A percentile compares a stretch with the other conserved stretches of the same genome.
phyloP scores from a whole-genome alignment of 139 green algal genomes.

The Eudorina sp. region DNA sequence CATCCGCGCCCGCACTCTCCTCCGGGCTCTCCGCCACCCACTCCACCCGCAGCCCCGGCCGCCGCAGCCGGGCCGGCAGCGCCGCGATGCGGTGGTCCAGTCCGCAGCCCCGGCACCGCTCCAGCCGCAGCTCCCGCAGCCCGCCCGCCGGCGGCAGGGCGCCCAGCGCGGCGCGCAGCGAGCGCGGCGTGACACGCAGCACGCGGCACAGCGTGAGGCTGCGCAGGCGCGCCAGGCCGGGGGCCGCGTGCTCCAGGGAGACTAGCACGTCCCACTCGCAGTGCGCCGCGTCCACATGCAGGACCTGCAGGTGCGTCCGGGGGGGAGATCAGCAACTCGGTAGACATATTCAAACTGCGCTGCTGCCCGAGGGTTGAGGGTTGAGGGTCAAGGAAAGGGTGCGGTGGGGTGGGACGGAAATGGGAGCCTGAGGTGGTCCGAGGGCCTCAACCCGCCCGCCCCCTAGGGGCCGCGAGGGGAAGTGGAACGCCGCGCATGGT shows the following conservation, averaged over 20 bases:
- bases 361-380: too few species aligned
- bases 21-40: slow-evolving; percentile 13
- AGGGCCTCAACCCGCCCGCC: too few species aligned
- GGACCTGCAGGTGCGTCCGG: neutral
- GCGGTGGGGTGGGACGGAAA: too few species aligned
- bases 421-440: too few species aligned
- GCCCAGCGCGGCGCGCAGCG: neutral
- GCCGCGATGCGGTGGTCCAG: neutral
- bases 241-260: neutral
- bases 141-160: neutral
- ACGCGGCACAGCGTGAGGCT: neutral
- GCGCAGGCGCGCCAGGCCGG: neutral
- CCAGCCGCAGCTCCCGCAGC: neutral
- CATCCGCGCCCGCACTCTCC: slow-evolving; percentile 18
- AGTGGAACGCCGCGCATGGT: too few species aligned
- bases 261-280: slow-evolving; percentile 27
- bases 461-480: too few species aligned
- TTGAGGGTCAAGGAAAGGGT: too few species aligned
- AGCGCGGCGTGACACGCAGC: neutral
- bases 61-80: neutral
- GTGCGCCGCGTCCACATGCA: neutral
- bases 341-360: too few species aligned
- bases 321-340: neutral
- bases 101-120: neutral
- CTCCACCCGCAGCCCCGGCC: slow-evolving; percentile 13